These are phyloP conservation scores for Bipolaris sorokiniana DNA, from an alignment of 2,329 filamentous ascomycete genomes.

Conservation along the genomic window DNA sequence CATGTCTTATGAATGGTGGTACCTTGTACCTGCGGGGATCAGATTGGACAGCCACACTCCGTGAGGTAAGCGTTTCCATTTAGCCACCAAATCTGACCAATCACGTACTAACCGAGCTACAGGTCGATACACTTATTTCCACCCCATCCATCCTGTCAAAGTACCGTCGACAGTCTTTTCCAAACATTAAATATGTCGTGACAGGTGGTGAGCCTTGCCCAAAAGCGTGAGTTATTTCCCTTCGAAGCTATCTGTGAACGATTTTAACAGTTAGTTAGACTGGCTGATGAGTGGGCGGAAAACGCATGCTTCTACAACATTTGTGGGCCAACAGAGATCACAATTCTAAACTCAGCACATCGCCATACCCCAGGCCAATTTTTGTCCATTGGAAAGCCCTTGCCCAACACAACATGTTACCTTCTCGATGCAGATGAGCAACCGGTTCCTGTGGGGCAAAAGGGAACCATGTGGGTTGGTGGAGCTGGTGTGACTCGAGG, in stretches of 20 bases:
- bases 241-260: neutral
- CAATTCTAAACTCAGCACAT: conserved; percentile 65
- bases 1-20: conserved; percentile 64
- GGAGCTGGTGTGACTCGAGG: conserved; percentile 62
- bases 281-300: conserved; percentile 64
- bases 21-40: conserved; percentile 61
- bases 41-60: conserved; percentile 56
- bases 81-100: neutral
- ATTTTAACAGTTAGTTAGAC: conserved; percentile 27
- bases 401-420: conserved; percentile 64
- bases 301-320: conserved; percentile 56
- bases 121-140: conserved; percentile 62
- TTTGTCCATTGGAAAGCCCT: conserved; percentile 62
- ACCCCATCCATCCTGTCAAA: conserved; percentile 64
- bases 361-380: conserved; percentile 55
- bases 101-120: conserved; percentile 5
- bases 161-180: conserved; percentile 56
- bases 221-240: conserved; percentile 47
- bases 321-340: conserved; percentile 66
- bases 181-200: conserved; percentile 60
- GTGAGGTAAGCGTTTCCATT: conserved; percentile 48
- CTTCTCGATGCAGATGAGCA: conserved; percentile 57
- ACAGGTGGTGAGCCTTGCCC: conserved; percentile 62
- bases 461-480: conserved; percentile 64
- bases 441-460: conserved; percentile 55